Conservation (phyloP, 371 early-diverging fungal species). For the Circinella minor region DNA sequence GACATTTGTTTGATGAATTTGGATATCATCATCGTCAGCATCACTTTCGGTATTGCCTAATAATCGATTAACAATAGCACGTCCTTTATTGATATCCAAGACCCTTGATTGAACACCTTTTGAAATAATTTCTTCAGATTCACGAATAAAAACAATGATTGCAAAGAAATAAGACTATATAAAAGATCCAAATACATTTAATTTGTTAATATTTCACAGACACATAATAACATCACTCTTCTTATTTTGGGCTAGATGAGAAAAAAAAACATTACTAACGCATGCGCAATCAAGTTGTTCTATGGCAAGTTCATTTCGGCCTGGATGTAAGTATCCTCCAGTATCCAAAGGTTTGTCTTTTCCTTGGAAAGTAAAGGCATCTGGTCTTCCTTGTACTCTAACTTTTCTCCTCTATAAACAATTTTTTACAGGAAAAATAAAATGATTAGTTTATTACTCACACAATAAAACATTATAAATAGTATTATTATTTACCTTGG, state of each 20-base stretch:
- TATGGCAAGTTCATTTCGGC: slow-evolving; percentile 27
- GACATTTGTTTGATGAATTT: slow-evolving; percentile 30
- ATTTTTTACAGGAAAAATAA: neutral
- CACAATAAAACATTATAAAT: neutral
- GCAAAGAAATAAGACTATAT: slow-evolving; percentile 33
- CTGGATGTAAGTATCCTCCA: slow-evolving; percentile 18
- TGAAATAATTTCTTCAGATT: slow-evolving; percentile 28
- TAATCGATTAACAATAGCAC: slow-evolving; percentile 23
- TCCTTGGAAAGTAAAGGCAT: slow-evolving; percentile 20
- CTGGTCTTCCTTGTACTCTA: slow-evolving; percentile 15
- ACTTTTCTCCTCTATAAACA: slow-evolving; percentile 11
- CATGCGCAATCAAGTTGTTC: slow-evolving; percentile 38
- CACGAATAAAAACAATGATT: slow-evolving; percentile 24
- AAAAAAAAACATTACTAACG: slow-evolving; percentile 25
- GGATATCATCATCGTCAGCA: slow-evolving; percentile 41
- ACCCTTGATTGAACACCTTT: slow-evolving; percentile 4
- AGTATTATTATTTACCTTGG: slow-evolving; percentile 24
- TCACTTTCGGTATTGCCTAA: slow-evolving; percentile 19
- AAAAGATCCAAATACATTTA: neutral
- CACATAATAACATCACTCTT: too few relatives aligned
- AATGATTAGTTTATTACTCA: neutral
- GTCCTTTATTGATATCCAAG: slow-evolving; percentile 16
- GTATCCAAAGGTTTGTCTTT: slow-evolving; percentile 45
- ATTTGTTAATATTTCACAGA: neutral
- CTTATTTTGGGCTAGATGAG: too few relatives aligned